Conservation (phyloP, 495 filamentous ascomycete genomes). For the Penicillium canariense region DNA sequence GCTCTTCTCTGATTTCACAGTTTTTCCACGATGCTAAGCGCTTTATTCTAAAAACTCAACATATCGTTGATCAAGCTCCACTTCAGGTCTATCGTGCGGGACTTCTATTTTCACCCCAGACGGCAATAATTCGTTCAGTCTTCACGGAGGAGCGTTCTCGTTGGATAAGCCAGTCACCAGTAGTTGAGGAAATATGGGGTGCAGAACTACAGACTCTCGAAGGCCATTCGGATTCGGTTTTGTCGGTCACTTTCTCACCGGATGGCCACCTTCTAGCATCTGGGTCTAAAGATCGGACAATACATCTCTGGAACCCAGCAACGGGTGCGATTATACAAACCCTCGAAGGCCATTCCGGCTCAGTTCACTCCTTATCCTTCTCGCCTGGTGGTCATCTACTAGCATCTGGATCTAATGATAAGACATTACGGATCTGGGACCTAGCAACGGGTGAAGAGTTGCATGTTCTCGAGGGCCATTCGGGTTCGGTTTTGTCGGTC, state of each 20-base stretch:
- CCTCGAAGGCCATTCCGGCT: conserved; percentile 10
- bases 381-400: conserved; percentile 24
- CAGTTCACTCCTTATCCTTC: conserved; percentile 19
- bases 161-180: conserved; percentile 13
- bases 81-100: conserved; percentile 24
- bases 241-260: background rate
- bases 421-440: conserved; percentile 22
- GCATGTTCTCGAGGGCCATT: conserved; percentile 9
- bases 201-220: conserved; percentile 10
- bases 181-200: conserved; percentile 10
- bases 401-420: conserved; percentile 31
- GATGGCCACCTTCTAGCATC: background rate
- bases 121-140: conserved; percentile 24
- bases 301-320: background rate
- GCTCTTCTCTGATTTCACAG: conserved; percentile 12
- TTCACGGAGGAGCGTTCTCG: conserved; percentile 11
- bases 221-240: background rate
- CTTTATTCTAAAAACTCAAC: conserved; percentile 29
- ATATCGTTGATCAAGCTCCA: conserved; percentile 28
- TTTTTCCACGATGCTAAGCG: conserved; percentile 15
- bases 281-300: background rate
- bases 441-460: background rate
- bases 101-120: conserved; percentile 35
- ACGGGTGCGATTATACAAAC: background rate
- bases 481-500: background rate